Base-by-base conservation (phyloP, 2,329 filamentous ascomycete species). In the Lachnellula suecica region DNA sequence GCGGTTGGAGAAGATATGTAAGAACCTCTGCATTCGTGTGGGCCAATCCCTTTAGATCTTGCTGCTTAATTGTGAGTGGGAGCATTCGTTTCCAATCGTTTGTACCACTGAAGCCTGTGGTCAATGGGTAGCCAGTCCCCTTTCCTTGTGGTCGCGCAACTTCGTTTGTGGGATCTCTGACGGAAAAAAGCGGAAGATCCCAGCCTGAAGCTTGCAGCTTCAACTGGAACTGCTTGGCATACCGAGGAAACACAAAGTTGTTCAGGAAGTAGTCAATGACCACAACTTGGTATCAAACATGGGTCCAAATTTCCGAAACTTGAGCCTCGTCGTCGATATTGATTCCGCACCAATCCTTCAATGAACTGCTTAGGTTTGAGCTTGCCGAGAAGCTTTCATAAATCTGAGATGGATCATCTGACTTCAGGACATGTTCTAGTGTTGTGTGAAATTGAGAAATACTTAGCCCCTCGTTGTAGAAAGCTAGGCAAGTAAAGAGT, bases 101-200 rank as follows among this genome's bases (percentile, higher is more conserved):
- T 0, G 87, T 90, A 0, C 87, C 87, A 7, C 82, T 87, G 63
- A 91, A 91, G 0, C 87, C 87, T 0, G 85, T 88, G 0, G 84
- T 87, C 1, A 76, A 54, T 2, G 69, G 61, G 37, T 6, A 15
- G 10, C 5, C 15, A 17, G 17, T 17, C 17, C 15, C 31, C n/a
- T n/a, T 17, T 35, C 5, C 31, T n/a, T n/a, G 4, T 7, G 31
- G 17, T 8, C 17, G 15, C 13, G 17, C 19, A 10, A 40, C 8
- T 4, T 4, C 19, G 20, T n/a, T 20, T 10, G 37, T 11, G 20
- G 15, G 11, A 11, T n/a, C 38, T 23, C 42, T 15, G 24, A 49
- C 23, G 51, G 61, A 53, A 23, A 72, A 73, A 0, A 83, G 63
- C 0, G 83, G 82, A 2, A 89, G 70, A 57, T 89, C 85, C 85